phyloP scores from a whole-genome alignment of 352 stramenopile species.

The Pythium coloratum region DNA sequence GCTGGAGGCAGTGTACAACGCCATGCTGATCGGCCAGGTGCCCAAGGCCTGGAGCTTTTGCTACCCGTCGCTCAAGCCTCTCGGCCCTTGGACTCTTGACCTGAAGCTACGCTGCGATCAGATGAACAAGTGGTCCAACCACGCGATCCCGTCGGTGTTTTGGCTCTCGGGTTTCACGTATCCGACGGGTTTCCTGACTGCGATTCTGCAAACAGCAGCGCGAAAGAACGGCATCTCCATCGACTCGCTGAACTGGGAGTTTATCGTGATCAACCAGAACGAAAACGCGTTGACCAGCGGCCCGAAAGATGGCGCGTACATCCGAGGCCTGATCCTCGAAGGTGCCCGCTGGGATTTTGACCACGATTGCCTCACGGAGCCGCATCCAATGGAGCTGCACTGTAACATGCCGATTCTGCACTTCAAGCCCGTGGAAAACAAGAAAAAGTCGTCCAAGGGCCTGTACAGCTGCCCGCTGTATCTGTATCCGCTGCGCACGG shows the following conservation, averaged over 20 bases:
- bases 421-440: constrained; percentile 94
- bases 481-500: constrained; percentile 95
- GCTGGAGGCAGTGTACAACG: constrained; percentile 93
- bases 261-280: constrained; percentile 90
- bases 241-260: constrained; percentile 95
- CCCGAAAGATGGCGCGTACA: constrained; percentile 91
- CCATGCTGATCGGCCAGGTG: constrained; percentile 86
- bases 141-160: constrained; percentile 86
- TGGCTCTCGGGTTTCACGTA: constrained; percentile 97
- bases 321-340: constrained; percentile 92
- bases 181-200: constrained; percentile 95
- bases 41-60: constrained; percentile 91
- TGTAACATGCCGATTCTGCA: constrained; percentile 92
- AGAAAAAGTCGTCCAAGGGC: constrained; percentile 92
- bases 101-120: constrained; percentile 89
- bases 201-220: constrained; percentile 93
- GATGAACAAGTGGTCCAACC: constrained; percentile 89
- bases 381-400: constrained; percentile 92
- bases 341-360: constrained; percentile 92
- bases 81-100: constrained; percentile 92
- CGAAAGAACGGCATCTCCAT: constrained; percentile 95
- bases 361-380: constrained; percentile 87
- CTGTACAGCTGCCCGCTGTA: constrained; percentile 95
- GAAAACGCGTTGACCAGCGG: constrained; percentile 76
- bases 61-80: constrained; percentile 94